Evolutionary conservation across 2,329 filamentous ascomycete genomes (phyloP).

Genomic region (Setomelanomma holmii): DNA sequence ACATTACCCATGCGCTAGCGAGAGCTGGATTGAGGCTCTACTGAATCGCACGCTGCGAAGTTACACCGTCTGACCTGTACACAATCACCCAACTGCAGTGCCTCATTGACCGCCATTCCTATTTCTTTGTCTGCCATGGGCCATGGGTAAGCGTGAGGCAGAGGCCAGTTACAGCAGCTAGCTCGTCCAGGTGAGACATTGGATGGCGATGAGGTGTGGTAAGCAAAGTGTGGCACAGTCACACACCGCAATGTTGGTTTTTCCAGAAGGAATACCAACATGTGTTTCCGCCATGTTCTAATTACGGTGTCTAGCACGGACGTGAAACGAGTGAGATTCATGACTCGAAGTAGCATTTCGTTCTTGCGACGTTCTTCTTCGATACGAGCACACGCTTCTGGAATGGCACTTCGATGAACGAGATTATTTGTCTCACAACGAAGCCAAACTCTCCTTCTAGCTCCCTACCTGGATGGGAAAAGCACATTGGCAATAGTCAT

Average conservation of each 20-base stretch:
- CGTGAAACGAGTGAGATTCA: not conserved
- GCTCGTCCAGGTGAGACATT: conserved; percentile 1
- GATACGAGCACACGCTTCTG: not conserved
- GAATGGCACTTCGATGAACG: not conserved
- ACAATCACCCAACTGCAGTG: not conserved
- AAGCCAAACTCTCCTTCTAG: no score
- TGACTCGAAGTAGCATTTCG: not conserved
- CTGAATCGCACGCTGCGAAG: not conserved
- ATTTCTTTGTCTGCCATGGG: no score
- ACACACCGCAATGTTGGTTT: conserved; percentile 1
- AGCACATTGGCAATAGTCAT: not conserved
- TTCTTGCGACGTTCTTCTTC: not conserved
- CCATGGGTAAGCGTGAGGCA: no score
- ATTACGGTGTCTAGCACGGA: not conserved
- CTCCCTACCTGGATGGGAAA: no score
- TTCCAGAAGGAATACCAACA: not conserved
- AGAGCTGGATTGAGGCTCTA: not conserved
- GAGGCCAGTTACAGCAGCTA: not conserved
- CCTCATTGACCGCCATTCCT: not conserved
- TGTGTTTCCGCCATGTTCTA: not conserved
- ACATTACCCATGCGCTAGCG: not conserved
- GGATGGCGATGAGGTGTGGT: not conserved
- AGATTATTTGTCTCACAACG: conserved; percentile 3
- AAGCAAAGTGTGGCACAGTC: not conserved
- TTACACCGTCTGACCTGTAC: not conserved